These are phyloP conservation scores for Phytophthora europaea DNA, from an alignment of 352 stramenopile genomes.

Conservation along the genomic window DNA sequence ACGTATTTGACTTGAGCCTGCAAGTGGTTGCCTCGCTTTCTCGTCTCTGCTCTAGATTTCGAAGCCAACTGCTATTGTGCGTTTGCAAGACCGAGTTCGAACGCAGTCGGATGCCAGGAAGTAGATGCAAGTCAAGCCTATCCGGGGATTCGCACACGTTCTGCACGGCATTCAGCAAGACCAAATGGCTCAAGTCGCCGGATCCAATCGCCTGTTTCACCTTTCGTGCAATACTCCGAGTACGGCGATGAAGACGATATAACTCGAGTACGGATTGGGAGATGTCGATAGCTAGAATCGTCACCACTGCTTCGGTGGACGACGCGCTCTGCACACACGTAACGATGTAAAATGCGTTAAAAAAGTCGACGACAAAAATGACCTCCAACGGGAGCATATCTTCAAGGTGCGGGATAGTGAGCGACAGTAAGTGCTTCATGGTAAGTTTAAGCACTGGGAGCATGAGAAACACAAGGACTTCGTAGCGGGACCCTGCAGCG, in stretches of 20 bases:
- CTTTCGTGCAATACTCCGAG: not conserved
- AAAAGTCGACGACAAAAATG: conserved; percentile 22
- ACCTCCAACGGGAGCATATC: conserved; percentile 12
- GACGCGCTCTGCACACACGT: conserved; percentile 18
- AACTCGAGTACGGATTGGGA: conserved; percentile 1
- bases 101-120: conserved; percentile 1
- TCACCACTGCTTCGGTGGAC: conserved; percentile 3
- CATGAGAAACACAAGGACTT: conserved; percentile 2
- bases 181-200: not conserved
- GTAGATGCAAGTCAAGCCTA: not conserved
- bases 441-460: conserved; percentile 10
- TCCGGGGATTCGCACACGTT: not conserved
- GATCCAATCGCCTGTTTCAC: not conserved
- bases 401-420: conserved; percentile 5
- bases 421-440: conserved; percentile 18
- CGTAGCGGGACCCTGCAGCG: not conserved
- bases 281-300: conserved; percentile 4
- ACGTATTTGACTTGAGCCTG: not conserved
- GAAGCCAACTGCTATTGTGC: not conserved
- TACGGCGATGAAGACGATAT: not conserved
- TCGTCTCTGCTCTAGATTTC: not conserved
- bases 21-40: not conserved
- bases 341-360: conserved; percentile 27
- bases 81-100: conserved; percentile 5
- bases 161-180: not conserved